Base-by-base conservation (phyloP, 495 filamentous ascomycete species). In the Aspergillus sclerotiicarbonarius region DNA sequence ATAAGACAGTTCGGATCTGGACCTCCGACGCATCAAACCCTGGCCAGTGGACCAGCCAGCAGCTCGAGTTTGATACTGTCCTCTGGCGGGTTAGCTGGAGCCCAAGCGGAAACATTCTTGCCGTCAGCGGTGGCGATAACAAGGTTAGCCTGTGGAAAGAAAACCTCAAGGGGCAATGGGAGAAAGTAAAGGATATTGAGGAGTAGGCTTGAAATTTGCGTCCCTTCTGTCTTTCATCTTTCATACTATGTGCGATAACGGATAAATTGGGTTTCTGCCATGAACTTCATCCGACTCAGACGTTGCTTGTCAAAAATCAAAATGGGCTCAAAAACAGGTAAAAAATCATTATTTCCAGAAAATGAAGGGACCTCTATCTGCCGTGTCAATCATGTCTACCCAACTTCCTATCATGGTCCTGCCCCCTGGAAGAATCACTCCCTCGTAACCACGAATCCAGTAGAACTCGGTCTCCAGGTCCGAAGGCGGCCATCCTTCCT, bases 61-160 rank as follows among this genome's bases (percentile, higher is more conserved):
- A 86, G 21, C 80, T 98, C 58, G 82, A 86, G 57, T 95, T 99
- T 60, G 93, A 96, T 9, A 84, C 85, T 10, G 90, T 92, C 50
- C 78, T 96, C 60, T 99, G 95, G 95, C 84, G 93, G 37, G 94
- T 96, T 13, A 96, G 91, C 79, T 99, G 95, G 95, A 96, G 90
- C 65, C 80, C 97, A 62, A 96, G 91, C 75, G 95, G 95, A 19
- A 99, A 99, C 75, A 94, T 98, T 37, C 79, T 99, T 62, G 95
- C 95, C 13, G 92, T 96, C 54, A 89, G 85, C 64, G 89, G 89
- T 6, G 90, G 87, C n/a, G 93, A 99, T 77, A 99, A 99, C 76
- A 91, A 93, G 76, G 92, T 98, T 32, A 93, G 85, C 54, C 67
- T 83, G 62, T 83, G 79, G 79, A 83, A 83, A 70, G 80, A 83